phyloP scores from a whole-genome alignment of 805 yeast species.

The Hyphopichia homilentoma region DNA sequence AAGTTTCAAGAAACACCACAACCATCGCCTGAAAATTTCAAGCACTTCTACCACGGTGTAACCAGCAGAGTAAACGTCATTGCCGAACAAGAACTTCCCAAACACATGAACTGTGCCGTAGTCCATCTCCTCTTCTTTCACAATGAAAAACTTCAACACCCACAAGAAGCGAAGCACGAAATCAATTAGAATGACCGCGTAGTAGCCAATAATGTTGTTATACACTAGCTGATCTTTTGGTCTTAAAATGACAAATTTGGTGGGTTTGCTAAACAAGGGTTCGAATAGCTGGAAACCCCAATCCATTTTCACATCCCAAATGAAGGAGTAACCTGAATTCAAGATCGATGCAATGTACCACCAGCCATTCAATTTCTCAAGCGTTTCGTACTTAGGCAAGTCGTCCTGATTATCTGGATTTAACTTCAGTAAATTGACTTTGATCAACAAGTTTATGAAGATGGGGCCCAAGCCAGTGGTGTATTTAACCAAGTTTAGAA shows the following conservation, averaged over 20 bases:
- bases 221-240: conserved; percentile 20
- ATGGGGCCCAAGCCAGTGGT: conserved; percentile 49
- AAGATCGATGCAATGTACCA: conserved; percentile 48
- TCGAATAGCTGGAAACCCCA: conserved; percentile 71
- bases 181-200: conserved; percentile 56
- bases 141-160: conserved; percentile 53
- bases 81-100: conserved; percentile 33
- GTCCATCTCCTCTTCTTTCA: conserved; percentile 18
- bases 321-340: conserved; percentile 73
- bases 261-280: conserved; percentile 12
- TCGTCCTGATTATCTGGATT: conserved; percentile 4
- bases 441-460: conserved; percentile 23
- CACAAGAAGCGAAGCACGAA: conserved; percentile 70
- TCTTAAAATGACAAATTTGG: conserved; percentile 11
- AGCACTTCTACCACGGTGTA: conserved; percentile 64
- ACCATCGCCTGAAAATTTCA: conserved; percentile 79
- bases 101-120: conserved; percentile 11
- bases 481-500: conserved; percentile 75
- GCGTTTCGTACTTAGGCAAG: conserved; percentile 8
- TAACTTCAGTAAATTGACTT: conserved; percentile 6
- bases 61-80: conserved; percentile 47
- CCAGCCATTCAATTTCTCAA: conserved; percentile 24
- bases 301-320: conserved; percentile 89
- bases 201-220: conserved; percentile 41
- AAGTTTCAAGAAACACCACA: conserved; percentile 83